Evolutionary conservation across 345 rosid genomes (phyloP), one percentile per base, ranked within the genome.

Genomic region (Eucalyptus dawsonii): DNA sequence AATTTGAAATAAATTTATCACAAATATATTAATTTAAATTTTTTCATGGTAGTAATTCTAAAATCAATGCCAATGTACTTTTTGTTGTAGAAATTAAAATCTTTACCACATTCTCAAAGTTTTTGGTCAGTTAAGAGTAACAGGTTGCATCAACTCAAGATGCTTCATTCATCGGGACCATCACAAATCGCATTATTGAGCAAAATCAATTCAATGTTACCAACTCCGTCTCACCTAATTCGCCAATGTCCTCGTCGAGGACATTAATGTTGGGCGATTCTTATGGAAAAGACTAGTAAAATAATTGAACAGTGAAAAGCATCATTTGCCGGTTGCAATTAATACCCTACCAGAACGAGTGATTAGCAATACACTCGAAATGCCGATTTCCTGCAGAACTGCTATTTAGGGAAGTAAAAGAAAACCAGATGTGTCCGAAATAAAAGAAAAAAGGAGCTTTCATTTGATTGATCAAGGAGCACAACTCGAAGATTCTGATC

Each of bases 71-170:
- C 31, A 6, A 4, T 27, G 69, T 60, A 60, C 14, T 12, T 62
- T 29, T 62, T 62, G 31, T 27, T 62, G 69, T 29, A 7, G 69
- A 62, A 62, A 62, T 27, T 27, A 62, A 29, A 62, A 27, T 4
- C 14, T 62, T 62, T 62, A 62, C 16, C 31, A 29, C 16, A 12
- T 27, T 14, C 31, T 62, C 3, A 9, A 62, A 62, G 7, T 29
- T 62, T 62, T 8, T 4, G 16, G 31, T 62, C 4, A 29, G 0
- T 0, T 17, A 6, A 13, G 17, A 29, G 17, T 27, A 13, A 6
- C 1, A 27, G 9, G 69, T 12, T 62, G 34, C 34, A 62, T 62
- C 7, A 12, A 13, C 4, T 27, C 31, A 11, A 2, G 29, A 56
- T 56, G 24, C 58, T 53, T 1, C 25, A 19, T 53, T 56, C 29